Evolutionary conservation across 257 asterid species (phyloP).

Genomic region (Voacanga thouarsii): DNA sequence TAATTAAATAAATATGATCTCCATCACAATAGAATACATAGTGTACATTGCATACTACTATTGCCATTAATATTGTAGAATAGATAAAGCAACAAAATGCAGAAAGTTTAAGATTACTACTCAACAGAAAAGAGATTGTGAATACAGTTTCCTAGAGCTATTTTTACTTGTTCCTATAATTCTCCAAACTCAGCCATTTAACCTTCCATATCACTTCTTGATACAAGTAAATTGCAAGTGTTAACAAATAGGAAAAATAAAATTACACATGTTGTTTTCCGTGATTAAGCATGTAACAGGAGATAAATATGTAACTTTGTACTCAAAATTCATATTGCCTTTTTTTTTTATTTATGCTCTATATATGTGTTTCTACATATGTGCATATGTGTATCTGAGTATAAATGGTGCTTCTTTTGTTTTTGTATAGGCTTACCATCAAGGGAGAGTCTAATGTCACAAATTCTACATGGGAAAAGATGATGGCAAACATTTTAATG

Average conservation of each 20-base stretch:
- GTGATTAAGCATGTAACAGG: neutral
- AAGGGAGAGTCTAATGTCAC: neutral
- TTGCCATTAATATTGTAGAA: neutral
- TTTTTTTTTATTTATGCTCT: neutral
- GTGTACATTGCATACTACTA: neutral
- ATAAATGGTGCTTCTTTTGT: neutral
- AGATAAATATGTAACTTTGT: neutral
- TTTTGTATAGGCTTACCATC: neutral
- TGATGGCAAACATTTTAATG: neutral
- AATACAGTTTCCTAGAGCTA: neutral
- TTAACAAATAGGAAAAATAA: neutral
- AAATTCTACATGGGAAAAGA: neutral
- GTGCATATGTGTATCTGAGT: neutral
- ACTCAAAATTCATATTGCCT: neutral
- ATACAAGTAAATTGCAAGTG: neutral
- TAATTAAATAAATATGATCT: neutral
- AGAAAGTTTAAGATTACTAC: neutral
- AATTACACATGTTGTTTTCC: neutral
- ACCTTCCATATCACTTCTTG: neutral
- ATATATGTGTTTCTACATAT: neutral
- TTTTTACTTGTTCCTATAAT: neutral
- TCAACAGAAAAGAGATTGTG: neutral
- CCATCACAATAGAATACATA: neutral
- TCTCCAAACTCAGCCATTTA: neutral
- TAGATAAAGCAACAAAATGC: neutral